Conservation (phyloP, 306 rosid genomes). For the Vigna unguiculata region DNA sequence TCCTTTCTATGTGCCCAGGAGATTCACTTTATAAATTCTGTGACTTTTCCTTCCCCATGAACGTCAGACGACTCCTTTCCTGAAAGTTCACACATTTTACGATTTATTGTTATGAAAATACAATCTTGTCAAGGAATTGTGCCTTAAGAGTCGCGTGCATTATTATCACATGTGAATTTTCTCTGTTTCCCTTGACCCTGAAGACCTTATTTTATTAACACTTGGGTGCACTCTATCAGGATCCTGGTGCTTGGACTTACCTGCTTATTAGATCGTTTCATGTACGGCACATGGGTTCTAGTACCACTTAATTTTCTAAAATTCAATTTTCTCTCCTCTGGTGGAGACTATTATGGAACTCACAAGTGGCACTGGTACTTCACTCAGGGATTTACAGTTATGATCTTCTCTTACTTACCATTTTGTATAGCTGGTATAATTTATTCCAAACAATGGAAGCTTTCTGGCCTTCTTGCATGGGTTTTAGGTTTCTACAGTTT, state of each 20-base stretch:
- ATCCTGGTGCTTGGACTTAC: conserved; percentile 74
- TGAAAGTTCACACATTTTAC: conserved; percentile 24
- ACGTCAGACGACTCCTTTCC: conserved; percentile 2
- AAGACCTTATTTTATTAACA: conserved; percentile 30
- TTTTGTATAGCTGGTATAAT: conserved; percentile 78
- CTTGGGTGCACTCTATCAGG: conserved; percentile 57
- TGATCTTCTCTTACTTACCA: conserved; percentile 83
- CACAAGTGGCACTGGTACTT: conserved; percentile 99
- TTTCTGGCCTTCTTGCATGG: conserved; percentile 84
- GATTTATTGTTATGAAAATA: neutral
- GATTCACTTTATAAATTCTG: neutral
- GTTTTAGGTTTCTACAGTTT: conserved; percentile 81
- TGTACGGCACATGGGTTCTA: conserved; percentile 86
- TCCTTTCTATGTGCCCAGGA: neutral
- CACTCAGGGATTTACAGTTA: conserved; percentile 87
- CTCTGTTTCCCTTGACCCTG: conserved; percentile 1
- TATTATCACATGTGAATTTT: neutral
- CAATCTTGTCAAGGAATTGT: conserved; percentile 5
- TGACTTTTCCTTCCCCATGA: neutral
- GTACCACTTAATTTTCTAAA: conserved; percentile 91
- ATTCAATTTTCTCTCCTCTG: conserved; percentile 93
- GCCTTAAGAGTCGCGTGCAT: conserved; percentile 20
- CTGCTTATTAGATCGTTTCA: conserved; percentile 70
- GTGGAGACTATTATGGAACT: conserved; percentile 98
- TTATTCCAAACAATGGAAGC: conserved; percentile 81